These are phyloP conservation scores for Fusarium oxysporum DNA, from an alignment of 2,329 filamentous ascomycete genomes.

Conservation along the genomic window DNA sequence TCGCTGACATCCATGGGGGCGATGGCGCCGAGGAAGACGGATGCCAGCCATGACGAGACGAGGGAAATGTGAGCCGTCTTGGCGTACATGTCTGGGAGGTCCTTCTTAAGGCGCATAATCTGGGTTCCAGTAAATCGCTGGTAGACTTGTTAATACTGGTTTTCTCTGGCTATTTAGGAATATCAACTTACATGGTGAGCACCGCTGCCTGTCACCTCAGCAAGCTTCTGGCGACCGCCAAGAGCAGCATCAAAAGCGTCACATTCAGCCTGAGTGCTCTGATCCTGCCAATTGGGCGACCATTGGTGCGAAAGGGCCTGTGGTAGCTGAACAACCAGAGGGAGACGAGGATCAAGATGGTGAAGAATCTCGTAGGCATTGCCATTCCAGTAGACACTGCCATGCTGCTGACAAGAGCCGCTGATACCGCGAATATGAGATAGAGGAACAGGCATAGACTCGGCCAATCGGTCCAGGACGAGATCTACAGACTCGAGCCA, in stretches of 20 bases:
- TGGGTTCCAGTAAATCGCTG: constrained; percentile 97
- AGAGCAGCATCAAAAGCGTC: constrained; percentile 84
- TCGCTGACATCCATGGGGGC: constrained; percentile 95
- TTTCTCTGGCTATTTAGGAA: constrained; percentile 18
- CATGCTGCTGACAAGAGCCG: constrained; percentile 96
- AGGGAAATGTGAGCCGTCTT: constrained; percentile 88
- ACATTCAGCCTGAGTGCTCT: constrained; percentile 92
- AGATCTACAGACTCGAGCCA: constrained; percentile 95
- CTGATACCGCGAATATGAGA: constrained; percentile 82
- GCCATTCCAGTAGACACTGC: constrained; percentile 91
- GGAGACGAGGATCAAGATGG: constrained; percentile 68
- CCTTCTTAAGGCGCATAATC: constrained; percentile 87
- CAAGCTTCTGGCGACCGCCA: constrained; percentile 75
- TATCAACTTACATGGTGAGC: constrained; percentile 83
- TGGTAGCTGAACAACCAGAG: constrained; percentile 78
- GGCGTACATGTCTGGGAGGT: constrained; percentile 83
- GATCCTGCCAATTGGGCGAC: constrained; percentile 98
- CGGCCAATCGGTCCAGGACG: constrained; percentile 78
- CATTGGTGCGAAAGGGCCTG: constrained; percentile 83
- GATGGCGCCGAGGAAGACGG: constrained; percentile 84
- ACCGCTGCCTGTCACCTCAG: constrained; percentile 86
- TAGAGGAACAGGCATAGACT: constrained; percentile 74
- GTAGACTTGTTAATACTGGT: constrained; percentile 9
- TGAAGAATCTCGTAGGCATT: constrained; percentile 74
- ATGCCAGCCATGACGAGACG: constrained; percentile 94